phyloP scores from a whole-genome alignment of 2,329 filamentous ascomycete species.

The Microascus cirrosus region DNA sequence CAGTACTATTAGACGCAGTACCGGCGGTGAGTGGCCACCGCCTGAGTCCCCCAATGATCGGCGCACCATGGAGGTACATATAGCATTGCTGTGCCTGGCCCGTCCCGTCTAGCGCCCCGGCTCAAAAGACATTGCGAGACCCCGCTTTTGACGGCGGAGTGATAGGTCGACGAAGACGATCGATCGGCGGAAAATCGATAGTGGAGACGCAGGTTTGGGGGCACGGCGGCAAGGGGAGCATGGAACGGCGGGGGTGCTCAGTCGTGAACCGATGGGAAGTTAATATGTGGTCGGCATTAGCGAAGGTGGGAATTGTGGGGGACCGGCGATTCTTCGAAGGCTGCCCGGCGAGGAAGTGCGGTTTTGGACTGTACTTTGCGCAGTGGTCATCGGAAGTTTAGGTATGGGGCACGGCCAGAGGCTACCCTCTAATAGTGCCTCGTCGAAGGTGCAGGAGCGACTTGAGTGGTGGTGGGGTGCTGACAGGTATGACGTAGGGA shows the following conservation, averaged over 20 bases:
- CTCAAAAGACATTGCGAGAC: neutral
- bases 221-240: neutral
- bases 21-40: too few species aligned
- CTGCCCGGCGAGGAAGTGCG: neutral
- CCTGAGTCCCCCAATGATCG: neutral
- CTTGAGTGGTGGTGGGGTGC: neutral
- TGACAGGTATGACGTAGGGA: neutral
- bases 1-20: too few species aligned
- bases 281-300: neutral
- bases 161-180: neutral
- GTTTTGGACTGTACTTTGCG: neutral
- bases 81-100: neutral
- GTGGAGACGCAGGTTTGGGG: neutral
- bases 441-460: neutral
- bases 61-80: neutral
- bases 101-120: neutral
- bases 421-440: neutral
- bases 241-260: neutral
- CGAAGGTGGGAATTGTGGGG: neutral
- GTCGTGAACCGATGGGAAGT: neutral
- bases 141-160: neutral
- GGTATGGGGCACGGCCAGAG: neutral
- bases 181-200: neutral
- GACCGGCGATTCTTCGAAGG: neutral
- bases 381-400: neutral